phyloP scores from a whole-genome alignment of 2,329 filamentous ascomycete species.

The Scedosporium dehoogii region DNA sequence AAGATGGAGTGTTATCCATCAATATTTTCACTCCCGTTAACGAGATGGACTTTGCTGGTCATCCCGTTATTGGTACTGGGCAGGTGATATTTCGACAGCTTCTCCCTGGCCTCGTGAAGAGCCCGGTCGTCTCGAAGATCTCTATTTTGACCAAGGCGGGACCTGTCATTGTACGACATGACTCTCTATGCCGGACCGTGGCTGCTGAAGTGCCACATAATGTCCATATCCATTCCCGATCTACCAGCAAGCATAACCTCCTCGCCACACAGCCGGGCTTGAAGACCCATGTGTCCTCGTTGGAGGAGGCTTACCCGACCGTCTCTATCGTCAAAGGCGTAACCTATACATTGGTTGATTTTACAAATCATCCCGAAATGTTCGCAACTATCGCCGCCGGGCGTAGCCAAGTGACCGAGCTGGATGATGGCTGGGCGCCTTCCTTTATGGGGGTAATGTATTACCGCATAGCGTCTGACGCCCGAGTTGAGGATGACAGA shows the following conservation, averaged over 20 bases:
- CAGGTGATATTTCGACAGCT: neutral
- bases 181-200: neutral
- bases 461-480: neutral
- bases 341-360: neutral
- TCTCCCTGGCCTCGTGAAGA: neutral
- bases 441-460: neutral
- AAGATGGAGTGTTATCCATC: neutral
- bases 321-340: neutral
- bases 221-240: neutral
- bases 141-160: neutral
- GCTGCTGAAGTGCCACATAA: neutral
- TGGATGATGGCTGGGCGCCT: neutral
- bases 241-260: neutral
- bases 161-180: neutral
- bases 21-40: neutral
- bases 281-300: neutral
- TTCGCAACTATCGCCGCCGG: neutral
- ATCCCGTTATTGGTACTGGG: neutral
- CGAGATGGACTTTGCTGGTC: neutral
- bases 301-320: neutral
- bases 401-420: neutral
- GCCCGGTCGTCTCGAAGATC: neutral
- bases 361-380: neutral
- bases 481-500: neutral
- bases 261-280: neutral